A percentile compares a stretch with the other conserved stretches of the same genome.
phyloP scores from a whole-genome alignment of 2,329 filamentous ascomycete genomes.

The Apiospora malaysiana region DNA sequence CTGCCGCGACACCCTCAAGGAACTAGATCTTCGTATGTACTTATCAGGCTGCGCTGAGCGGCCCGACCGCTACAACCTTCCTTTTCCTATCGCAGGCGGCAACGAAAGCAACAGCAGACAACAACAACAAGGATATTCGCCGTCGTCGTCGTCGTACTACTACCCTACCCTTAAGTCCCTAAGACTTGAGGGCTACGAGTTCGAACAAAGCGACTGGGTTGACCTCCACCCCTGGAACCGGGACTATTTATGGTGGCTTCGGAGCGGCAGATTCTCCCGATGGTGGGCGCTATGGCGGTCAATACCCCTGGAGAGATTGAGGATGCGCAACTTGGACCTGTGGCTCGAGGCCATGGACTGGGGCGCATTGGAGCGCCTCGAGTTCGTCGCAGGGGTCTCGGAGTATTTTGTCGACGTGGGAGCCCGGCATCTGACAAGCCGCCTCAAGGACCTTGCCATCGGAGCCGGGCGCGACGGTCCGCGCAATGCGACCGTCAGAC shows the following conservation, averaged over 20 bases:
- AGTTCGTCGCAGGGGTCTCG: background rate
- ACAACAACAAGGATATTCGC: background rate
- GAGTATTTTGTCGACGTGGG: constrained; percentile 16
- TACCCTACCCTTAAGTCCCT: background rate
- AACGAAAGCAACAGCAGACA: background rate
- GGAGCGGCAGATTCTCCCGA: background rate
- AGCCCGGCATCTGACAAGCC: background rate
- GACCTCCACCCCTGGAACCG: background rate
- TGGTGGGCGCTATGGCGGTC: background rate
- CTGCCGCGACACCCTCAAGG: background rate
- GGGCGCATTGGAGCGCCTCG: constrained; percentile 9
- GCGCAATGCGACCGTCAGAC: background rate
- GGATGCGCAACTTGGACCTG: constrained; percentile 15
- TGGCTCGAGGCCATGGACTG: constrained; percentile 24
- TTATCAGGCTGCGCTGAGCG: background rate
- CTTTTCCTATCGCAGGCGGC: background rate
- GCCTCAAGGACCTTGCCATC: constrained; percentile 13
- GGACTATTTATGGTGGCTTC: background rate
- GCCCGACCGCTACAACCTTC: background rate
- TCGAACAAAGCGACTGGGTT: background rate
- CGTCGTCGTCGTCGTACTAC: background rate
- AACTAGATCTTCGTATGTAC: background rate
- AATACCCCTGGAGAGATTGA: background rate
- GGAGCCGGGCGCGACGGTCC: background rate
- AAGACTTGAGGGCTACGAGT: background rate